Base-by-base conservation (phyloP, 2,329 filamentous ascomycete genomes). In the Cytospora mali region DNA sequence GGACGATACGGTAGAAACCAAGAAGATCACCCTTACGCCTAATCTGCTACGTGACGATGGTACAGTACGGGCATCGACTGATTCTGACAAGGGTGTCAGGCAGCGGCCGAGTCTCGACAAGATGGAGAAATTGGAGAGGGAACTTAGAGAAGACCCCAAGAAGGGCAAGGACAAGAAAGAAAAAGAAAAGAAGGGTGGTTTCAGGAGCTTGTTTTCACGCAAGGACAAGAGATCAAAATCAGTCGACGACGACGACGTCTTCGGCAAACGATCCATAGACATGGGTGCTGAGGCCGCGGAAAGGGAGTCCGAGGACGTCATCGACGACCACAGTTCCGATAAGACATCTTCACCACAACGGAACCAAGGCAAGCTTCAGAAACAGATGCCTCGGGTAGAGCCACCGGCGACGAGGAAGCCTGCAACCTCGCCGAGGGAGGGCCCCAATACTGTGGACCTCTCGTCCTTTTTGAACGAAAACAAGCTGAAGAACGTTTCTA, bases 21-120 rank as follows among this genome's bases (percentile, higher is more conserved):
- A 96, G 76, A 98, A 98, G 79, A 98, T 99, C 68, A 96, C 93
- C 0, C 84, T 99, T 51, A 99, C 95, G 4, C 95, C 95, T 1
- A 96, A 96, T 69, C 78, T 99, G 58, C 80, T 98, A 48, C 88
- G 94, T 49, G 94, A 98, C 68, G 93, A 97, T 69, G 83, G 80
- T 67, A 76, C 80, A 48, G 68, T 76, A 16, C 74, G 81, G 78
- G 73, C 80, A 75, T 74, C 83, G 75, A 74, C 81, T 78, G 74
- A 94, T 81, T 81, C 74, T 11, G 64, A 65, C 4, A 78, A 77
- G 67, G 87, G 81, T 69, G 70, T 73, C 63, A 86, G 84, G 74
- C 78, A 82, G 61, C 81, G 86, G 56, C 80, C 84, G 56, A 96
- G 91, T 72, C 79, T 96, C 52, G 93, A 97, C 66, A 87, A 84